These are phyloP conservation scores for Mrakia hoshinonis DNA, from an alignment of 768 basidiomycete species.

Conservation along the genomic window DNA sequence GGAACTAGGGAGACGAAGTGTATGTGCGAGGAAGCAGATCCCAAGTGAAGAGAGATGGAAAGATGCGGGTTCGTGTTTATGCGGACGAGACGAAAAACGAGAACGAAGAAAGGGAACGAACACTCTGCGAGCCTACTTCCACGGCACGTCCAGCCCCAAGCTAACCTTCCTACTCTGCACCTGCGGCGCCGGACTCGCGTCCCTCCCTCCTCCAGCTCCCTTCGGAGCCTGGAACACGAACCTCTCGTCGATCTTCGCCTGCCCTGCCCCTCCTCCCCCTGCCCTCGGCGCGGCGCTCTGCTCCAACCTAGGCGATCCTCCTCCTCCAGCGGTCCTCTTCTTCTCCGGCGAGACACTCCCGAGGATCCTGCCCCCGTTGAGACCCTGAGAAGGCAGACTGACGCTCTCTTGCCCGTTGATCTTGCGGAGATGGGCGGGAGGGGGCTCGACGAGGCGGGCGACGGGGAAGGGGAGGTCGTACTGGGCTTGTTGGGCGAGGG, in stretches of 20 bases:
- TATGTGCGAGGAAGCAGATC: neutral
- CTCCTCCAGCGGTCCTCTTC: slow-evolving; percentile 15
- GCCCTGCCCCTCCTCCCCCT: slow-evolving; percentile 23
- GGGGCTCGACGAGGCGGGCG: slow-evolving; percentile 66
- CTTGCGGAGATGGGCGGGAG: slow-evolving; percentile 53
- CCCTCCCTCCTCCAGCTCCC: slow-evolving; percentile 1
- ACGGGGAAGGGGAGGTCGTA: slow-evolving; percentile 75
- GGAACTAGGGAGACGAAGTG: neutral
- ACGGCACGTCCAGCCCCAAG: neutral
- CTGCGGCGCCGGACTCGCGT: slow-evolving; percentile 16
- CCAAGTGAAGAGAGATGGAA: neutral
- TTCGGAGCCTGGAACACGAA: slow-evolving; percentile 16
- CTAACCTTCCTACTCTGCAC: neutral
- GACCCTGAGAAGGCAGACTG: slow-evolving; percentile 3
- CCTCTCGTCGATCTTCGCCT: slow-evolving; percentile 18
- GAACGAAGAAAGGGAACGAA: no score
- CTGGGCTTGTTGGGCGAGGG: slow-evolving; percentile 55
- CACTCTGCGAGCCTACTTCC: neutral
- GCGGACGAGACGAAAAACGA: neutral
- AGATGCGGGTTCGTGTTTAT: neutral
- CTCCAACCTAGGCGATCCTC: slow-evolving; percentile 18
- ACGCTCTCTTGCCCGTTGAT: slow-evolving; percentile 15
- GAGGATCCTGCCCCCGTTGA: slow-evolving; percentile 27
- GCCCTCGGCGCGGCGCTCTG: neutral
- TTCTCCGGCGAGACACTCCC: neutral